These are phyloP conservation scores for Albizia julibrissin DNA, from an alignment of 306 rosid genomes.

Conservation along the genomic window DNA sequence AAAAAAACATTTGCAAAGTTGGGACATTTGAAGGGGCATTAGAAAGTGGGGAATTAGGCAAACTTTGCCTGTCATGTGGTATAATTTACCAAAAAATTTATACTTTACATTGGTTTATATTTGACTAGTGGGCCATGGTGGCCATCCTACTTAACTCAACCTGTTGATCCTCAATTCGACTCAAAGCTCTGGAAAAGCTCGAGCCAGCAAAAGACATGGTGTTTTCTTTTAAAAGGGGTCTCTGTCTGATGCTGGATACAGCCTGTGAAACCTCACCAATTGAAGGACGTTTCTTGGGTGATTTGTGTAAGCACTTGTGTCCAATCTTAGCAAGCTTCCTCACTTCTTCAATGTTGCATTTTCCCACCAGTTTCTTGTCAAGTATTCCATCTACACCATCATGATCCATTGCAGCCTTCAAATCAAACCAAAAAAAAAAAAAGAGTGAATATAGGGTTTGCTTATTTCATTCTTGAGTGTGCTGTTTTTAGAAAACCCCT, in stretches of 20 bases:
- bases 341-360: constrained; percentile 60
- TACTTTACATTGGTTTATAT: too few species aligned
- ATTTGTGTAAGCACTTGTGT: constrained; percentile 65
- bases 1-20: too few species aligned
- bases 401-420: constrained; percentile 71
- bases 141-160: constrained; percentile 55
- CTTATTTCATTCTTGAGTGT: neutral
- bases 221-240: constrained; percentile 48
- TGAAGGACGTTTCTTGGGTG: constrained; percentile 63
- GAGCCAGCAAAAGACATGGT: constrained; percentile 63
- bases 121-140: constrained; percentile 28
- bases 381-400: constrained; percentile 77
- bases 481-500: neutral
- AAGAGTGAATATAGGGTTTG: neutral
- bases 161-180: constrained; percentile 72
- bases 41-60: too few species aligned
- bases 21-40: too few species aligned
- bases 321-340: constrained; percentile 65
- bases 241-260: constrained; percentile 60
- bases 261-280: constrained; percentile 66
- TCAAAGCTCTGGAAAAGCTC: constrained; percentile 53
- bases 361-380: constrained; percentile 64
- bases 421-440: neutral
- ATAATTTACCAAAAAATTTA: too few species aligned
- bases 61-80: too few species aligned